A percentile compares a stretch with the other conserved stretches of the same genome.
Conservation (phyloP, 768 basidiomycete genomes). For the Clitopilus hobsonii region DNA sequence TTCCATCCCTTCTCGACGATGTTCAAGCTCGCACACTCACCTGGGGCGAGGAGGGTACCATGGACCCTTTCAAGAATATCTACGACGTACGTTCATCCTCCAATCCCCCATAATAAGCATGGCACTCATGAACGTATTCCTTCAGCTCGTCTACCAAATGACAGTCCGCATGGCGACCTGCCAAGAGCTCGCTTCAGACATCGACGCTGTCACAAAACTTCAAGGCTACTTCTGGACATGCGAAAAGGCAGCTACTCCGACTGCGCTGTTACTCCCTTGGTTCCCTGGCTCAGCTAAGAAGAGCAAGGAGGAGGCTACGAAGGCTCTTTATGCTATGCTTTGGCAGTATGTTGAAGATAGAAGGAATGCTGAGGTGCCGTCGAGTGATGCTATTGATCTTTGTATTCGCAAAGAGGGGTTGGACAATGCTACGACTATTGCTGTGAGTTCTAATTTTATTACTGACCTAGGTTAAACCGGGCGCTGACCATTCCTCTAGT, state of each 20-base stretch:
- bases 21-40: conserved; percentile 14
- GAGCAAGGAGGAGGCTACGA: conserved; percentile 24
- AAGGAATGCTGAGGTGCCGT: conserved; percentile 16
- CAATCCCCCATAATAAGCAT: background rate
- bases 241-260: conserved; percentile 26
- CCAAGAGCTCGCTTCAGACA: conserved; percentile 25
- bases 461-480: background rate
- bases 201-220: conserved; percentile 15
- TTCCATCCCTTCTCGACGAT: conserved; percentile 23
- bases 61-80: conserved; percentile 28
- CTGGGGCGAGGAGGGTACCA: conserved; percentile 22
- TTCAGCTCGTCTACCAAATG: conserved; percentile 30
- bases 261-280: conserved; percentile 31
- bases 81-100: conserved; percentile 20
- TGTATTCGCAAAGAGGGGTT: conserved; percentile 23
- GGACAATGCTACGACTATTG: conserved; percentile 20
- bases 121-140: background rate
- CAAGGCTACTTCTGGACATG: conserved; percentile 23
- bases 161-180: conserved; percentile 30
- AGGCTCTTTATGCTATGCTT: conserved; percentile 21
- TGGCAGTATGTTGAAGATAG: conserved; percentile 21
- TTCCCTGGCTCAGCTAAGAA: conserved; percentile 26
- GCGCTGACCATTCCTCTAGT: conserved; percentile 12
- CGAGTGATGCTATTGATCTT: conserved; percentile 29
- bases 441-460: conserved; percentile 5